Evolutionary conservation across 345 rosid genomes (phyloP).

Genomic region (Citrus unshiu): DNA sequence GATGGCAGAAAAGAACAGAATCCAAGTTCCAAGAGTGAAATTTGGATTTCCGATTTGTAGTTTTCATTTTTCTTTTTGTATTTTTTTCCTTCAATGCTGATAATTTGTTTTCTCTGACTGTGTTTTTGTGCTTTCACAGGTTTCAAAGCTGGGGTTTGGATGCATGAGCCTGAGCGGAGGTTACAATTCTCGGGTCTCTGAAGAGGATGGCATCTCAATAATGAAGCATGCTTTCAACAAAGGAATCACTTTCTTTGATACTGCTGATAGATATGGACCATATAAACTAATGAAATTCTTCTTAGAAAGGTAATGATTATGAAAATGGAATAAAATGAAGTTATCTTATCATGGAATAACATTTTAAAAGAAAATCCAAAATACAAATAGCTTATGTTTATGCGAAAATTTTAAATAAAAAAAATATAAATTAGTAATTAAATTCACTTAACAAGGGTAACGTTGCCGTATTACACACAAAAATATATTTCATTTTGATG

Average conservation of each 20-base stretch:
- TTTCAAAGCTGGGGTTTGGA: constrained; percentile 46
- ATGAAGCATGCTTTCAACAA: constrained; percentile 36
- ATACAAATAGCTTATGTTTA: too few relatives aligned
- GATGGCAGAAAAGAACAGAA: constrained; percentile 14
- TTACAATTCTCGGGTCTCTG: constrained; percentile 36
- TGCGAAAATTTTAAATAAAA: too few relatives aligned
- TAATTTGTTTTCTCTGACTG: neutral
- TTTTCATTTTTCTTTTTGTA: neutral
- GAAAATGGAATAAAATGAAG: neutral
- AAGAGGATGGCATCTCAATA: constrained; percentile 37
- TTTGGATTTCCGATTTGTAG: constrained; percentile 18
- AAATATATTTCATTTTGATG: too few relatives aligned
- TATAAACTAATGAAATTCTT: constrained; percentile 41
- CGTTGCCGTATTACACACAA: too few relatives aligned
- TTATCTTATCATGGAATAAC: neutral
- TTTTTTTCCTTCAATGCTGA: too few relatives aligned
- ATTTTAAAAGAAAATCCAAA: too few relatives aligned
- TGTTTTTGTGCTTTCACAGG: constrained; percentile 4
- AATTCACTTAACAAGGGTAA: too few relatives aligned
- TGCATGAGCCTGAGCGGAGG: constrained; percentile 40
- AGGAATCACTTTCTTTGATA: constrained; percentile 51
- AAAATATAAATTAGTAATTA: too few relatives aligned
- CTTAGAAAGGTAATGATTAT: constrained; percentile 33
- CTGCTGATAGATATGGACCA: constrained; percentile 43
- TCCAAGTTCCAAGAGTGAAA: constrained; percentile 27